phyloP scores from a whole-genome alignment of 257 asterid species.

The Asclepias syriaca region DNA sequence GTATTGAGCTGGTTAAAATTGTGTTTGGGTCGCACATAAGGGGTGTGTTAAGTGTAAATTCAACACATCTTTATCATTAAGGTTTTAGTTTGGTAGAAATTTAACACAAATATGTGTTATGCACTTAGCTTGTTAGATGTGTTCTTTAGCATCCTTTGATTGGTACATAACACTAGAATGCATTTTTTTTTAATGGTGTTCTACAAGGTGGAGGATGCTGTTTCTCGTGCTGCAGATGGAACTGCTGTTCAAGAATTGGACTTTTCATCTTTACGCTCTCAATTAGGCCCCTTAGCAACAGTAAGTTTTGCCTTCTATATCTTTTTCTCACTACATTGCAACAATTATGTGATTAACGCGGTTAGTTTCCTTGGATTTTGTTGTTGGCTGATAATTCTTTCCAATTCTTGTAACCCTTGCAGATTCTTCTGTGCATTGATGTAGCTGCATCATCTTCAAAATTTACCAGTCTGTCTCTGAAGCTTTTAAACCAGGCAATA shows the following conservation, averaged over 20 bases:
- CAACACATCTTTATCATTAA: too few species aligned
- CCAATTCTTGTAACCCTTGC: slow-evolving; percentile 21
- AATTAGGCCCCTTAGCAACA: slow-evolving; percentile 90
- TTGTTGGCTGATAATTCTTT: slow-evolving; percentile 22
- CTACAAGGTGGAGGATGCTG: slow-evolving; percentile 78
- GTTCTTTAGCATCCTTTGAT: neutral
- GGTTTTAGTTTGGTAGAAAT: too few species aligned
- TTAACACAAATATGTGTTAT: neutral
- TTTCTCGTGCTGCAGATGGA: slow-evolving; percentile 84
- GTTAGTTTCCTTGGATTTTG: slow-evolving; percentile 24
- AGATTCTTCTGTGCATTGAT: slow-evolving; percentile 91
- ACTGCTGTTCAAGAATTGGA: slow-evolving; percentile 67
- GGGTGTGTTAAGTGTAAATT: too few species aligned
- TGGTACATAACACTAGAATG: neutral
- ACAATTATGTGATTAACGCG: slow-evolving; percentile 25
- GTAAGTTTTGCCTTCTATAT: slow-evolving; percentile 33
- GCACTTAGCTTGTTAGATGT: neutral
- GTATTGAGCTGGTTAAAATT: too few species aligned
- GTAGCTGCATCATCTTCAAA: slow-evolving; percentile 87
- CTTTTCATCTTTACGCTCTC: slow-evolving; percentile 68
- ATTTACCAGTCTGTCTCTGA: slow-evolving; percentile 59
- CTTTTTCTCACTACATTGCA: slow-evolving; percentile 21
- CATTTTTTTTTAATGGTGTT: slow-evolving; percentile 11
- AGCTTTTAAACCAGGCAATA: slow-evolving; percentile 84
- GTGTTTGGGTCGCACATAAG: too few species aligned